Base-by-base conservation (phyloP, 176 grass and related monocot species). In the Chrysopogon serrulatus region DNA sequence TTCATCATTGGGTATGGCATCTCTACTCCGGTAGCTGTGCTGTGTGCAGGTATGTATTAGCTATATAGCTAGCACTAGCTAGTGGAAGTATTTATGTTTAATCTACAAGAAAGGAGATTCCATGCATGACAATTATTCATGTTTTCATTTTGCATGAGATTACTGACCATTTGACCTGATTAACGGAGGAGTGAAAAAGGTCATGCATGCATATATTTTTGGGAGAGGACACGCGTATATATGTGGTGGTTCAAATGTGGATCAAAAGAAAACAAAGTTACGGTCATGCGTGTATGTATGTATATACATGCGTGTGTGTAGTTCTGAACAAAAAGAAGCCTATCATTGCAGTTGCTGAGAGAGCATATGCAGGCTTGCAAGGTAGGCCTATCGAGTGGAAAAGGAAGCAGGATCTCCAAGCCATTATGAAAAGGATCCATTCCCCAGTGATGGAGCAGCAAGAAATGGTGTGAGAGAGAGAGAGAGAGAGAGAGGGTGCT, bases 351-450 rank as follows among this genome's bases (percentile, higher is more conserved):
- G 79, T 72, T 79, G 73, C 92, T 86, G 92, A 84, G 80, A 82
- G 80, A 84, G 75, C 83, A 92, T 83, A 84, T 84, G 87, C 90
- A 89, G 87, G 92, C 89, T 90, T 86, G 84, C 72, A 63, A 90
- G 90, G 42, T 53, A 92, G 84, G 83, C 42, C 87, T 86, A 90
- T 92, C 75, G 86, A 95, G 88, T 92, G 87, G 82, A 79, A 86
- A 88, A 72, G 71, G 88, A 88, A 86, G 73, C 90, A 87, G 87
- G 88, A 95, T 95, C 90, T 77, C 83, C 31, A 49, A 44, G 74
- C 84, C 85, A 95, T 95, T 81, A 95, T 95, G 93, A 84, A 86
- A 89, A 82, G 85, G 76, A 96, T 96, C 94, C 86, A 93, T 87
- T 43, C 15, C 64, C 76, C 84, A 74, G 82, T 86, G 83, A 91